Conservation (phyloP, 169 alveolate species). For the Pseudocohnilembus persalinus region DNA sequence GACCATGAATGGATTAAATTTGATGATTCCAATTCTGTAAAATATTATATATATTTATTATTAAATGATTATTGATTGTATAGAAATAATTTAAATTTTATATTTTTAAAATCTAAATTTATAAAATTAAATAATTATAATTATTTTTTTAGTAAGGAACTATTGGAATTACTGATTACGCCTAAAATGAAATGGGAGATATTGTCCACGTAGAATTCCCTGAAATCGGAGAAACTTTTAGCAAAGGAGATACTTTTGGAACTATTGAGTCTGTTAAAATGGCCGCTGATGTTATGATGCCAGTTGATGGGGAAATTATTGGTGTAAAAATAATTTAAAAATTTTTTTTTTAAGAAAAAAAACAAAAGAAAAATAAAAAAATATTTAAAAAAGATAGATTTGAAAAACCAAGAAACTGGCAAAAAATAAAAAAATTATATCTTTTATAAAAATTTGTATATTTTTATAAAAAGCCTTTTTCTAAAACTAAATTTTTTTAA, state of each 20-base stretch:
- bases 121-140: too few relatives aligned
- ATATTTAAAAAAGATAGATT: too few relatives aligned
- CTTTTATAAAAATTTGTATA: background rate
- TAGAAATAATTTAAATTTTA: too few relatives aligned
- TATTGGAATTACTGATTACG: slow-evolving; percentile 63
- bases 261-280: slow-evolving; percentile 60
- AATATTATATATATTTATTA: too few relatives aligned
- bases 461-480: too few relatives aligned
- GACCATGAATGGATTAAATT: slow-evolving; percentile 68
- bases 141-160: background rate
- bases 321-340: slow-evolving; percentile 25
- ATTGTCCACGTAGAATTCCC: slow-evolving; percentile 60
- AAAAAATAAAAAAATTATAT: background rate
- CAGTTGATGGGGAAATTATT: slow-evolving; percentile 47
- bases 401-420: too few relatives aligned
- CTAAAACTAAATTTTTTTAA: too few relatives aligned
- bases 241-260: slow-evolving; percentile 43
- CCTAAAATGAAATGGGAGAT: slow-evolving; percentile 65
- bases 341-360: too few relatives aligned
- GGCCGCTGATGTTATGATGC: slow-evolving; percentile 60
- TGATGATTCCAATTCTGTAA: slow-evolving; percentile 38
- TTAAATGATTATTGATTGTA: too few relatives aligned
- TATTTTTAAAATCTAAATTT: too few relatives aligned
- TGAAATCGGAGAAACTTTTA: slow-evolving; percentile 35
- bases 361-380: too few relatives aligned